Evolutionary conservation across 1,284 basidiomycete genomes (phyloP), one percentile per base, ranked within the genome.

Genomic region (Lentinus polychrous): DNA sequence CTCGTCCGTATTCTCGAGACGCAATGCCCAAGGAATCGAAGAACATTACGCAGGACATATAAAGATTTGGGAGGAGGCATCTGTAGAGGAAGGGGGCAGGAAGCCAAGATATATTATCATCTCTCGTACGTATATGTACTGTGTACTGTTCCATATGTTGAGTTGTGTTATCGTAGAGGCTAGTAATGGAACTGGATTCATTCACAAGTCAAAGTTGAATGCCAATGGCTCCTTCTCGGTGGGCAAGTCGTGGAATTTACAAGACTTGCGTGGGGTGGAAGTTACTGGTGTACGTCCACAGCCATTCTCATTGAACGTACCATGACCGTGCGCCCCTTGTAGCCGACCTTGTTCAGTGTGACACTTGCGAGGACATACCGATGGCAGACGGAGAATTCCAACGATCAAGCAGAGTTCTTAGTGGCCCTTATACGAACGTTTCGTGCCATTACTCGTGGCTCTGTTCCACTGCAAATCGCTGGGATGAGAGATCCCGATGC

Each of bases 191-290:
- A 69, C 71, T 50, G 88, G 85, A 7, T 83, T 86, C 60, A 75
- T 97, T 20, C 93, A 99, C 76, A 99, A 99, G 68, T 93, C 94
- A 6, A 98, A 98, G 68, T 70, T 92, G 51, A 99, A 99, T 65
- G 84, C 86, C 34, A 99, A 98, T 61, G 89, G 91, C 34, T 83
- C 90, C 0, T 99, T 96, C 70, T 97, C 94, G 17, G 91, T 97
- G 48, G 96, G 96, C 18, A 99, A 99, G 73, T 94, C 94, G 8
- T 99, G 96, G 96, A 80, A 76, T 54, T 67, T 98, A 37, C 69
- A 81, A 42, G 92, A 95, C 62, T 75, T 99, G 55, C 76, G 86
- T 48, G 82, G 72, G 31, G 65, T 99, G 41, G 85, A 94, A 55
- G 84, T 94, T 38, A 56, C 81, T 32, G 76, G 75, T 58, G 93